Evolutionary conservation across 352 stramenopile species (phyloP).

Genomic region (Aphanomyces cochlioides): DNA sequence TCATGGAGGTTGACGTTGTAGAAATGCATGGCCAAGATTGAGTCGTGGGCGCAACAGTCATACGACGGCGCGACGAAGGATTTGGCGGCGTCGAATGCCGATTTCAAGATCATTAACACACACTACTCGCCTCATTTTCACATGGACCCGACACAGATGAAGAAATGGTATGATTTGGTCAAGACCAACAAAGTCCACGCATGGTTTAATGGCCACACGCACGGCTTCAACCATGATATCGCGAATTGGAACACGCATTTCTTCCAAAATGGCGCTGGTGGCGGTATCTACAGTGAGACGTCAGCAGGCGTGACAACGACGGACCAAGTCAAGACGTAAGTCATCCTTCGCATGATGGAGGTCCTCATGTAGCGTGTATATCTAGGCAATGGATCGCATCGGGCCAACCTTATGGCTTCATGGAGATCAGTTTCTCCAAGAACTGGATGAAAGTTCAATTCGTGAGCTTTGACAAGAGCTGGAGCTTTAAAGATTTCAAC

Average conservation of each 20-base stretch:
- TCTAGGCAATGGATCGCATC: constrained; percentile 45
- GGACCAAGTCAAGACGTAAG: constrained; percentile 62
- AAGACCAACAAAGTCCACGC: constrained; percentile 47
- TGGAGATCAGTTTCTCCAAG: constrained; percentile 28
- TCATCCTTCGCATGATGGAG: constrained; percentile 27
- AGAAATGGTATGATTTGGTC: constrained; percentile 53
- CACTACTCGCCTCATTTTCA: constrained; percentile 72
- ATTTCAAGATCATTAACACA: constrained; percentile 67
- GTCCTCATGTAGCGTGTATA: constrained; percentile 33
- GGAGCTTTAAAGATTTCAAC: not conserved
- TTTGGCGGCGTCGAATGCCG: constrained; percentile 46
- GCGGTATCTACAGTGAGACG: constrained; percentile 41
- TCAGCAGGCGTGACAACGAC: constrained; percentile 4
- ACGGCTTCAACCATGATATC: constrained; percentile 57
- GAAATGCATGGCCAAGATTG: constrained; percentile 47
- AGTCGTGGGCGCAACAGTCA: constrained; percentile 51
- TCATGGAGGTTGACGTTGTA: not conserved
- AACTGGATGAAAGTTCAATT: constrained; percentile 30
- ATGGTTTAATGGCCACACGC: constrained; percentile 70
- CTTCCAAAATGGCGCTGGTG: constrained; percentile 60
- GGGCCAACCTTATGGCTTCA: constrained; percentile 28
- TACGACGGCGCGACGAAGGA: constrained; percentile 48
- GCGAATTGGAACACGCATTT: constrained; percentile 67
- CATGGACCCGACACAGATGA: constrained; percentile 63
- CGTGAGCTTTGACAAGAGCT: constrained; percentile 28